These are phyloP conservation scores for Lodderomyces orthopsilosis DNA, from an alignment of 1,139 yeast species.

Conservation along the genomic window DNA sequence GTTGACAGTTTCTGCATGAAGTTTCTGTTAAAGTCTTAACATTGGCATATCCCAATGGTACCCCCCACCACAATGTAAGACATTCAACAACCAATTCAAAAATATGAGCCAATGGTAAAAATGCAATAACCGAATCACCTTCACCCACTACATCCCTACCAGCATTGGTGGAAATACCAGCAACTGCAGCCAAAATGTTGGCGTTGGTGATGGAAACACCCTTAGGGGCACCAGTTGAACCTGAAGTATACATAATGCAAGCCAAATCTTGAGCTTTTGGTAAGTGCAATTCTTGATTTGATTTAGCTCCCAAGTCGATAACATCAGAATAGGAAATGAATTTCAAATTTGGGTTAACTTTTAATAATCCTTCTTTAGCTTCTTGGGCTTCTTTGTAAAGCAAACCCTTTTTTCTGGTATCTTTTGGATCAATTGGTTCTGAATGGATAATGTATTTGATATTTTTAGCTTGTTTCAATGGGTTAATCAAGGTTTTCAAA, in stretches of 20 bases:
- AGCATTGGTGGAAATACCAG: slow-evolving; percentile 73
- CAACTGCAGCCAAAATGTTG: slow-evolving; percentile 79
- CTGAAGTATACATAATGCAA: slow-evolving; percentile 98
- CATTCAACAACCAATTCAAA: slow-evolving; percentile 90
- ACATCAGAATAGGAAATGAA: slow-evolving; percentile 68
- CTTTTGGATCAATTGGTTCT: slow-evolving; percentile 59
- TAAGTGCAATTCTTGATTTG: slow-evolving; percentile 37
- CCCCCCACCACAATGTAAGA: slow-evolving; percentile 84
- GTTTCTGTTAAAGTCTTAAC: slow-evolving; percentile 87
- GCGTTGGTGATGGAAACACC: slow-evolving; percentile 86
- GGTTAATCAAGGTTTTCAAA: slow-evolving; percentile 62
- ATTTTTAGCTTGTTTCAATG: slow-evolving; percentile 61
- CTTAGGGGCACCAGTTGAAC: slow-evolving; percentile 96
- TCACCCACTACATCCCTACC: slow-evolving; percentile 49
- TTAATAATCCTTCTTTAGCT: slow-evolving; percentile 57
- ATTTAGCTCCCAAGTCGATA: slow-evolving; percentile 56
- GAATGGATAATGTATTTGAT: slow-evolving; percentile 71
- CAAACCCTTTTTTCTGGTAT: slow-evolving; percentile 63
- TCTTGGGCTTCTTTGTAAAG: slow-evolving; percentile 52
- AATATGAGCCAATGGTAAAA: slow-evolving; percentile 94
- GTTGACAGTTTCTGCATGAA: slow-evolving; percentile 78
- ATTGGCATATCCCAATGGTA: slow-evolving; percentile 82
- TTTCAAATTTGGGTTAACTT: slow-evolving; percentile 73
- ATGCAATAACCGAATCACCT: slow-evolving; percentile 74
- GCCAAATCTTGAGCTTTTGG: slow-evolving; percentile 76